Evolutionary conservation across 2,329 filamentous ascomycete genomes (phyloP).

Genomic region (Parasarocladium wereldwijsianum): DNA sequence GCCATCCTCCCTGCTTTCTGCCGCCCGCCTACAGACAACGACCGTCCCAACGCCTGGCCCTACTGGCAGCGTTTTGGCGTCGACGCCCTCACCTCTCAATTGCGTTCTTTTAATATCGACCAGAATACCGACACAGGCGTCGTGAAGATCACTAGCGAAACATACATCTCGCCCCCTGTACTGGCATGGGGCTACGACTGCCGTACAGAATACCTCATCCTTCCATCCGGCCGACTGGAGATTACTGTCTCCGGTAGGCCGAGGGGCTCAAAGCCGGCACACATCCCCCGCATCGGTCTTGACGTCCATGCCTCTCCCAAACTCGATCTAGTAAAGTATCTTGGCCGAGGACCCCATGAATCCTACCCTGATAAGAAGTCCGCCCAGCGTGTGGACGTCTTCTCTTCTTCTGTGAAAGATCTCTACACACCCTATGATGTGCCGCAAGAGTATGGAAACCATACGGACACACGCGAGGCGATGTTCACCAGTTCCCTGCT

Average conservation of each 20-base stretch:
- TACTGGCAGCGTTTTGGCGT: conserved; percentile 39
- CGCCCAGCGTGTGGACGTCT: conserved; percentile 38
- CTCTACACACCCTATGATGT: conserved; percentile 48
- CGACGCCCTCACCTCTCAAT: conserved; percentile 27
- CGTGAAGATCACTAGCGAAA: conserved; percentile 31
- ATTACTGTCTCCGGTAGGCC: conserved; percentile 30
- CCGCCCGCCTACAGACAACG: conserved; percentile 53
- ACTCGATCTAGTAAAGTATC: conserved; percentile 39
- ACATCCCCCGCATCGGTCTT: conserved; percentile 47
- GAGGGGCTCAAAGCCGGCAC: conserved; percentile 32
- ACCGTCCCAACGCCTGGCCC: conserved; percentile 21
- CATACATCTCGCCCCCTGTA: conserved; percentile 41
- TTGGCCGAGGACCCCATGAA: conserved; percentile 49
- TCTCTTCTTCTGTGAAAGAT: conserved; percentile 25
- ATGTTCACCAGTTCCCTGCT: conserved; percentile 14
- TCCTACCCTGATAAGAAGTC: conserved; percentile 47
- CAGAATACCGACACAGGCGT: conserved; percentile 18
- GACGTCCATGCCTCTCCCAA: conserved; percentile 32
- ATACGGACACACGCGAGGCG: conserved; percentile 45
- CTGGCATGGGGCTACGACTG: conserved; percentile 43
- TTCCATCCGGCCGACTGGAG: conserved; percentile 24
- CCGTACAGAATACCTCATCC: conserved; percentile 36
- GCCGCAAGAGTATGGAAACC: conserved; percentile 54
- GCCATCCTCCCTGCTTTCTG: conserved; percentile 38
- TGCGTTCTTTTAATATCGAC: conserved; percentile 25